Evolutionary conservation across 129 eudicot genomes (phyloP).

Genomic region (Flaveria brownii): DNA sequence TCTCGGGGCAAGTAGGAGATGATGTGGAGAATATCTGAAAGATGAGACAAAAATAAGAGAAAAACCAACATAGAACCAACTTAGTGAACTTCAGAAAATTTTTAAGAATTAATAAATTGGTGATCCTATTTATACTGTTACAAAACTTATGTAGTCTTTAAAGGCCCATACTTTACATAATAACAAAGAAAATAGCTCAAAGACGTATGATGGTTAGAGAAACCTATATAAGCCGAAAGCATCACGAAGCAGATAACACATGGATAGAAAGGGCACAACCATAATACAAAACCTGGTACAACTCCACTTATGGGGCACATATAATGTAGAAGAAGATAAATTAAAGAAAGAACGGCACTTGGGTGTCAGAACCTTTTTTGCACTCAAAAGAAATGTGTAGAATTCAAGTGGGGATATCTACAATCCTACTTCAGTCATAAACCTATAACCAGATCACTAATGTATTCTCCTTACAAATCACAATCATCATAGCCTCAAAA

Average conservation of each 20-base stretch:
- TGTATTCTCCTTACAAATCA: no score
- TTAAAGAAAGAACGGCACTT: background rate
- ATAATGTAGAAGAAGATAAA: constrained; percentile 1
- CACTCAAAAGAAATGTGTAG: background rate
- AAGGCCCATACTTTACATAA: no score
- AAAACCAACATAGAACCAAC: background rate
- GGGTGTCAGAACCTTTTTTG: background rate
- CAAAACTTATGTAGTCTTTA: background rate
- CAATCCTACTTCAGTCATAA: no score
- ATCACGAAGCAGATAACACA: background rate
- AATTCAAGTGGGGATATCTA: background rate
- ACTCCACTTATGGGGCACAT: background rate
- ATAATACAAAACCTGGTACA: no score
- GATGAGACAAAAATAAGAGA: constrained; percentile 4
- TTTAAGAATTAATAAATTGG: background rate
- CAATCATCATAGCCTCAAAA: no score
- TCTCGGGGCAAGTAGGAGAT: constrained; percentile 94
- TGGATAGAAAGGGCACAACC: background rate
- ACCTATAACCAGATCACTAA: no score
- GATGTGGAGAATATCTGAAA: constrained; percentile 85
- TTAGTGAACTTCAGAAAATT: background rate
- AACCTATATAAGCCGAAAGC: no score
- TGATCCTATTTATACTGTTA: background rate
- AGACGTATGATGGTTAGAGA: no score
- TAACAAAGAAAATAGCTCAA: no score